Base-by-base conservation (phyloP, 225 moss, liverwort and hornwort species). In the Marchantia paleacea region DNA sequence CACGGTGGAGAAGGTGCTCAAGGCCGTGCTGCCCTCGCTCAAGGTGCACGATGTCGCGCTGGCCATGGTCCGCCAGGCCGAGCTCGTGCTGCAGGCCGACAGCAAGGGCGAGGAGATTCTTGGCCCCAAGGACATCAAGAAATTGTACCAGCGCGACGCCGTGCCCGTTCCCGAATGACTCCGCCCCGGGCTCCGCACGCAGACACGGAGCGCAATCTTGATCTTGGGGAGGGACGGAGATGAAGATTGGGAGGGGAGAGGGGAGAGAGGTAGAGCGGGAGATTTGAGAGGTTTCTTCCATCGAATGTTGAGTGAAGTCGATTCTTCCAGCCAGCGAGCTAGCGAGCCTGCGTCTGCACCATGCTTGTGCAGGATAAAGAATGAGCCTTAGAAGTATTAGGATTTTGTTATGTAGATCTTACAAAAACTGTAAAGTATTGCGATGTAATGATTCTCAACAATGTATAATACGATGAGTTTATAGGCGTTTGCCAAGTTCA, bases 51-150 rank as follows among this genome's bases (percentile, higher is more conserved):
- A 84, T 39, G 83, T 88, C 8, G 87, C 87, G 19, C 66, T 49
- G 57, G 87, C 87, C 51, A 88, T 88, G 87, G 81, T 85, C 7
- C 68, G 71, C 16, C 80, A 88, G 81, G 87, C 87, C 7, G 87
- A 85, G 72, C 47, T 57, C 54, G 85, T 88, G 29, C 63, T 85
- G 76, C 71, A 81, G 60, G 82, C 82, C 51, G 75, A 81, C 77
- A 55, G 74, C 15, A 80, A 85, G 74, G 87, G 85, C 52, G 78
- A 80, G 76, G 81, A 85, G 77, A 66, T 83, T 0, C 65, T 83
- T 0, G 69, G 65, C 0, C 52, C 81, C 10, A 88, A 85, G 24
- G 83, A 62, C 25, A 88, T 83, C 16, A 78, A 75, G 66, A 60
- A 72, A 26, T 61, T 87, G 47, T 73, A 78, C 48, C 78, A 78